Evolutionary conservation across 2,329 filamentous ascomycete genomes (phyloP).

Genomic region (Lachnellula cervina): DNA sequence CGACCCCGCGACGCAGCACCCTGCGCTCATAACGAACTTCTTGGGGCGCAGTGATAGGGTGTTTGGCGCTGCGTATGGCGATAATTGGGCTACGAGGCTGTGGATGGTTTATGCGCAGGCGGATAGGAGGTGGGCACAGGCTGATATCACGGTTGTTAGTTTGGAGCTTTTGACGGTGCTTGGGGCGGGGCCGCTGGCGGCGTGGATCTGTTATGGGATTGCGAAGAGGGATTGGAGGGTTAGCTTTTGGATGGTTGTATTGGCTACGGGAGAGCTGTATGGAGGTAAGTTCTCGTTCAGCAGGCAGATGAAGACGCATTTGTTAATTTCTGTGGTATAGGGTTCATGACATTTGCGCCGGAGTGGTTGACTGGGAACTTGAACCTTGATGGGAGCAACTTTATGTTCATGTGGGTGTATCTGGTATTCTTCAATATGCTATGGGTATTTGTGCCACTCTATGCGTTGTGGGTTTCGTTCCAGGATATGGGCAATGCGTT

Average conservation of each 20-base stretch:
- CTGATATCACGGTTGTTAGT: conserved; percentile 58
- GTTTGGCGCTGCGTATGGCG: conserved; percentile 52
- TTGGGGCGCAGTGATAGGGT: conserved; percentile 44
- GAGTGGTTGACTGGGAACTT: conserved; percentile 61
- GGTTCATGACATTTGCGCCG: conserved; percentile 67
- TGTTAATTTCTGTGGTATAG: conserved; percentile 30
- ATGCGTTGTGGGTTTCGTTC: conserved; percentile 51
- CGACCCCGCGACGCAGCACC: conserved; percentile 34
- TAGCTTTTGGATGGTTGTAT: conserved; percentile 58
- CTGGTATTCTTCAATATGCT: conserved; percentile 64
- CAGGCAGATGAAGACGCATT: neutral
- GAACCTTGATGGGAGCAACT: conserved; percentile 61
- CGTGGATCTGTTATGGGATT: conserved; percentile 57
- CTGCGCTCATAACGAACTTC: conserved; percentile 38
- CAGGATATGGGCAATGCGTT: conserved; percentile 53
- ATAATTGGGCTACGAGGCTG: conserved; percentile 50
- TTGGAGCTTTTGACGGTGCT: conserved; percentile 63
- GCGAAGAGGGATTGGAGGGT: conserved; percentile 49
- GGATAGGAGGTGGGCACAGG: conserved; percentile 58
- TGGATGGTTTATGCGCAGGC: conserved; percentile 68
- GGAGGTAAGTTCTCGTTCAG: conserved; percentile 42
- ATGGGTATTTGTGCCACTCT: conserved; percentile 61
- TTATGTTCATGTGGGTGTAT: conserved; percentile 59
- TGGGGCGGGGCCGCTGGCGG: conserved; percentile 54
- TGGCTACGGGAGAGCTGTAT: conserved; percentile 63